Conservation (phyloP, 2,329 filamentous ascomycete species). For the Shiraia sp. region DNA sequence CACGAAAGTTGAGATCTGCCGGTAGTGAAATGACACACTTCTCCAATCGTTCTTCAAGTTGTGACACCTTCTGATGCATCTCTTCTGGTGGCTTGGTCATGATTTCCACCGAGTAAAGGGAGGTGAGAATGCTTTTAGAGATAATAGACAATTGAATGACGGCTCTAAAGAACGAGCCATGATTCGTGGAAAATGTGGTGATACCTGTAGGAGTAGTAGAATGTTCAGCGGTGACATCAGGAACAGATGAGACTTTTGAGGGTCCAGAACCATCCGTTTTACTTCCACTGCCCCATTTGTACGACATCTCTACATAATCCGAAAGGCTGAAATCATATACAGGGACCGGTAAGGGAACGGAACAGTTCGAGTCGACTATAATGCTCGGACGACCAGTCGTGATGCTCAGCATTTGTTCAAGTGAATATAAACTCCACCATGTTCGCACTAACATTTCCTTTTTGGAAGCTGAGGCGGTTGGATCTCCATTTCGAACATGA, state of each 20-base stretch:
- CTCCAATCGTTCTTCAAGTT: slow-evolving; percentile 38
- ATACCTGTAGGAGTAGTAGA: slow-evolving; percentile 4
- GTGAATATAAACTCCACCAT: slow-evolving; percentile 48
- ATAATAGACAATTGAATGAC: slow-evolving; percentile 36
- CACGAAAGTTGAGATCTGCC: slow-evolving; percentile 33
- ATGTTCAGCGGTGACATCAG: slow-evolving; percentile 4
- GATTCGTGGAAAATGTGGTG: slow-evolving; percentile 13
- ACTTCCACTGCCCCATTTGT: slow-evolving; percentile 9
- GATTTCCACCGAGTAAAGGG: slow-evolving; percentile 44
- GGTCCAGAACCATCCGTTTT: slow-evolving; percentile 1
- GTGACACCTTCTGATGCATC: slow-evolving; percentile 39
- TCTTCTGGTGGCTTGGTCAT: slow-evolving; percentile 36
- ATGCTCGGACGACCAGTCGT: slow-evolving; percentile 48
- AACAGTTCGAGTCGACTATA: slow-evolving; percentile 41
- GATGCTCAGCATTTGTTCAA: slow-evolving; percentile 45
- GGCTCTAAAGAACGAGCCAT: slow-evolving; percentile 32
- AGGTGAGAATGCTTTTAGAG: slow-evolving; percentile 38
- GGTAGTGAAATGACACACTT: slow-evolving; percentile 40
- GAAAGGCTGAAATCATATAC: slow-evolving; percentile 23
- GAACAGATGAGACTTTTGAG: slow-evolving; percentile 3
- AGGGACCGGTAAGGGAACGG: slow-evolving; percentile 38
- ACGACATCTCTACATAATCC: slow-evolving; percentile 11
- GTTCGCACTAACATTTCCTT: slow-evolving; percentile 44
- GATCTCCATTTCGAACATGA: slow-evolving; percentile 44
- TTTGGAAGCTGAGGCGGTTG: slow-evolving; percentile 28